phyloP scores from a whole-genome alignment of 805 yeast genomes.

The Yamadazyma sp. region DNA sequence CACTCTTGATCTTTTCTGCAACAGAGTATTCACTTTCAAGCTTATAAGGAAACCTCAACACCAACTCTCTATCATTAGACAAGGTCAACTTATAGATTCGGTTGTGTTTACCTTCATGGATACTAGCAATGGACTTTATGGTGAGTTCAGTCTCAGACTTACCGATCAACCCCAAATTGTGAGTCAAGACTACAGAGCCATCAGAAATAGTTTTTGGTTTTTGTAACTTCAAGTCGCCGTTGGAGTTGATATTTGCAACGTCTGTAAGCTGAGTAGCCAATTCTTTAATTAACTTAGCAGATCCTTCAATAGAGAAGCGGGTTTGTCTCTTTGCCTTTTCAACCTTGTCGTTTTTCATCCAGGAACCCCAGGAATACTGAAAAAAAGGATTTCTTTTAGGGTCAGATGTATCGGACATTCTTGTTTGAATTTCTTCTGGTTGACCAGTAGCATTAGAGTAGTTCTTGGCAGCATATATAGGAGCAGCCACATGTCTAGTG shows the following conservation, averaged over 20 bases:
- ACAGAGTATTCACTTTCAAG: constrained; percentile 65
- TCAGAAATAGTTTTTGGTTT: constrained; percentile 41
- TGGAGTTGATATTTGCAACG: constrained; percentile 20
- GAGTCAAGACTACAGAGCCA: constrained; percentile 45
- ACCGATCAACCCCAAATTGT: constrained; percentile 52
- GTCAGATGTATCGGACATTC: constrained; percentile 58
- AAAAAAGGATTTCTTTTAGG: constrained; percentile 72
- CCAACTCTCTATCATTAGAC: constrained; percentile 58
- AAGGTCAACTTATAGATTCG: constrained; percentile 75
- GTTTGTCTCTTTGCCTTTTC: constrained; percentile 81
- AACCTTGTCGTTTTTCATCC: constrained; percentile 76
- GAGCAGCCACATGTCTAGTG: not conserved
- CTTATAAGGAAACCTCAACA: constrained; percentile 84
- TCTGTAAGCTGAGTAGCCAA: constrained; percentile 39
- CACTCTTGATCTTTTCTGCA: constrained; percentile 72
- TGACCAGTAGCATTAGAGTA: constrained; percentile 8
- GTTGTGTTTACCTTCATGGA: constrained; percentile 94
- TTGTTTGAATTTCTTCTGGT: constrained; percentile 50
- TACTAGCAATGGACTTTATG: constrained; percentile 72
- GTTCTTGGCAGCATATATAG: not conserved
- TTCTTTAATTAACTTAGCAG: constrained; percentile 51
- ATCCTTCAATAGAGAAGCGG: constrained; percentile 77
- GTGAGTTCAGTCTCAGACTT: constrained; percentile 35
- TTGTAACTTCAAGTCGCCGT: constrained; percentile 22
- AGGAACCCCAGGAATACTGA: constrained; percentile 92